These are phyloP conservation scores for Carex arenaria DNA, from an alignment of 202 grass and related monocot species.

Conservation along the genomic window DNA sequence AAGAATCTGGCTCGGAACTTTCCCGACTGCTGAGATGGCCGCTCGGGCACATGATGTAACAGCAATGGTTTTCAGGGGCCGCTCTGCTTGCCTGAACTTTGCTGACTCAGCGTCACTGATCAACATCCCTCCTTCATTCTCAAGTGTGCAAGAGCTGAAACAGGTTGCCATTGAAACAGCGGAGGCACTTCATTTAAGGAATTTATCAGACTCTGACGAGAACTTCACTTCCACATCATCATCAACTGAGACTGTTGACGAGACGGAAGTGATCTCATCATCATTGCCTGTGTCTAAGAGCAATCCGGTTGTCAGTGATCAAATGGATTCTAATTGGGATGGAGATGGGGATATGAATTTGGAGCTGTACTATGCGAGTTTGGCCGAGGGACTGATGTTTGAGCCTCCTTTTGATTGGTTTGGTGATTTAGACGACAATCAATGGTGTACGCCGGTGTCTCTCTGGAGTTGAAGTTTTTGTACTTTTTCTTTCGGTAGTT, in stretches of 20 bases:
- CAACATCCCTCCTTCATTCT: constrained; percentile 17
- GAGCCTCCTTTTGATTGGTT: background rate
- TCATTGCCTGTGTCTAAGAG: background rate
- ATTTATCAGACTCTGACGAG: background rate
- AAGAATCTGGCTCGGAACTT: constrained; percentile 73
- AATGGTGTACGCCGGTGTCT: background rate
- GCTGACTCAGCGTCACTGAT: constrained; percentile 61
- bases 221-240: background rate
- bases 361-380: constrained; percentile 11
- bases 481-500: background rate
- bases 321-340: constrained; percentile 24
- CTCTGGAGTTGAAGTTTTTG: constrained; percentile 40
- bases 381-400: constrained; percentile 33
- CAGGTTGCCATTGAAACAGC: constrained; percentile 37
- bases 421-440: constrained; percentile 33
- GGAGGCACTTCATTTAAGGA: constrained; percentile 27
- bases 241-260: background rate
- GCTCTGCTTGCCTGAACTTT: constrained; percentile 48
- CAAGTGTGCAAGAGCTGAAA: constrained; percentile 19
- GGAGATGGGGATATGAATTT: constrained; percentile 13
- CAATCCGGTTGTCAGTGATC: background rate
- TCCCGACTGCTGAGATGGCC: constrained; percentile 49
- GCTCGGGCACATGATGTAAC: constrained; percentile 77
- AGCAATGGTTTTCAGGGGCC: constrained; percentile 35
- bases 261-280: background rate